Base-by-base conservation (phyloP, 2,329 filamentous ascomycete genomes). In the Fusarium sp. region DNA sequence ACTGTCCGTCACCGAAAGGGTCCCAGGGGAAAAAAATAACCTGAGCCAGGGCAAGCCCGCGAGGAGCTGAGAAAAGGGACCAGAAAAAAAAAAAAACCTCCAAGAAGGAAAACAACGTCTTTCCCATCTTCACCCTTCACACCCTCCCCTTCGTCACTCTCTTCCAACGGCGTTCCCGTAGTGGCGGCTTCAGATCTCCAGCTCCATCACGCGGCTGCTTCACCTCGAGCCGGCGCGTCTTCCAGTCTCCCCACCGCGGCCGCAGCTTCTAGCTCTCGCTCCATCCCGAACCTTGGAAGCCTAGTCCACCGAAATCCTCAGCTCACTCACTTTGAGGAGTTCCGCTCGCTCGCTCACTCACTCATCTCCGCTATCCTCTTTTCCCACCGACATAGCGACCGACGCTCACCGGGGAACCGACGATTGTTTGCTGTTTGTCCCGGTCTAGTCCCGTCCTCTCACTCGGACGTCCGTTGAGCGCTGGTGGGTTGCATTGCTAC, bases 151-250 rank as follows among this genome's bases (percentile, higher is more conserved):
- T 45, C 56, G 11, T 45, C 27, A 20, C 52, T 29, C 29, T 29
- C 61, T 50, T 52, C 45, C 66, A 70, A 67, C 66, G 62, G 56
- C 56, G 59, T 63, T 67, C 57, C 65, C 47, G 64, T 70, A 67
- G 68, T 68, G 66, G 66, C 72, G 66, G 71, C 69, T 68, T 70
- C 72, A 71, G 52, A 65, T 73, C 67, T 71, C 70, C 61, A 64
- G 71, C 67, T 71, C 70, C 61, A 66, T 68, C 69, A 69, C 71
- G 67, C 72, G 70, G 67, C 67, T 75, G 69, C 73, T 74, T 76
- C 73, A 76, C 69, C 70, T 72, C 54, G 62, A 75, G 67, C 74
- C 65, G 71, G 71, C 73, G 71, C 73, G 72, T 73, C 59, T 64
- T 70, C 64, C 27, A 54, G 67, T 74, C 61, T 70, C 64, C 62